Conservation (phyloP, 2,329 filamentous ascomycete species). For the Balansia obtecta region DNA sequence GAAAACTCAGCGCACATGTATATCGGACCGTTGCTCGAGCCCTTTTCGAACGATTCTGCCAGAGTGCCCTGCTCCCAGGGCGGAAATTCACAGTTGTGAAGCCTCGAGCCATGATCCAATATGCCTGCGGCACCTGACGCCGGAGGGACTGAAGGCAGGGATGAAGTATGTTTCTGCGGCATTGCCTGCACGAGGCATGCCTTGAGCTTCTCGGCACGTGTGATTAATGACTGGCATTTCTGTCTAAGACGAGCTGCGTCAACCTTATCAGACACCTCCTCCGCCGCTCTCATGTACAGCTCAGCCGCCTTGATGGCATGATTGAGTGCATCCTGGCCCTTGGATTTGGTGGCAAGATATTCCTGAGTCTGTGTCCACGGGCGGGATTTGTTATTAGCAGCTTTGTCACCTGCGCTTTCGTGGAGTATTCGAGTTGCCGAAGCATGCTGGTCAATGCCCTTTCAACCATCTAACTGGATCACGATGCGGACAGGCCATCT, state of each 20-base stretch:
- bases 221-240: slow-evolving; percentile 59
- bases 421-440: too few relatives aligned
- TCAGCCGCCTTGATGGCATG: slow-evolving; percentile 69
- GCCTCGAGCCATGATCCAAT: slow-evolving; percentile 60
- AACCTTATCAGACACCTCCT: slow-evolving; percentile 41
- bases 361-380: slow-evolving; percentile 22
- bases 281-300: slow-evolving; percentile 65
- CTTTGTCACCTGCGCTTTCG: background rate
- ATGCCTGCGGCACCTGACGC: slow-evolving; percentile 27
- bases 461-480: background rate
- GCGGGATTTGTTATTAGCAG: background rate
- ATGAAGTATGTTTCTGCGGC: background rate
- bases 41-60: slow-evolving; percentile 44
- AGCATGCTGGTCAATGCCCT: background rate
- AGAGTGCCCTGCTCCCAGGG: slow-evolving; percentile 63
- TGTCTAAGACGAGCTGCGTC: slow-evolving; percentile 56
- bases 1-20: background rate
- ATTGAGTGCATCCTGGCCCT: slow-evolving; percentile 48
- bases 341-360: slow-evolving; percentile 22
- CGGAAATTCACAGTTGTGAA: slow-evolving; percentile 75
- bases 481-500: too few relatives aligned
- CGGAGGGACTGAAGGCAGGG: background rate
- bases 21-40: background rate
- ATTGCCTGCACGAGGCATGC: slow-evolving; percentile 7
- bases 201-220: slow-evolving; percentile 67